Evolutionary conservation across 1,139 yeast species (phyloP).

Genomic region (Kodamaea sp.): DNA sequence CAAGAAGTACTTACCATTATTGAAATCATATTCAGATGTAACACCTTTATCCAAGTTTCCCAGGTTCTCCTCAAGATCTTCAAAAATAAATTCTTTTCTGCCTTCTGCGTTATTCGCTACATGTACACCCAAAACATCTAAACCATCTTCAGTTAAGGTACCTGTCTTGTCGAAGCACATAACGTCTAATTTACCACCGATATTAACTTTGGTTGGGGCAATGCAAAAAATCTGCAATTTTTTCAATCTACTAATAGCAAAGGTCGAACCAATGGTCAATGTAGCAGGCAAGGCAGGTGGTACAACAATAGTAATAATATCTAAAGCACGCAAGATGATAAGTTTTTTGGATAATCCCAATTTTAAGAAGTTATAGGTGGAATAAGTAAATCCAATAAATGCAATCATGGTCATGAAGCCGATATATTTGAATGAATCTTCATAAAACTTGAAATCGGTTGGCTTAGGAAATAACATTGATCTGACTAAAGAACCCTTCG

Average conservation of each 20-base stretch:
- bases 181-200: conserved; percentile 89
- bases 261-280: conserved; percentile 90
- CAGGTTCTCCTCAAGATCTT: conserved; percentile 28
- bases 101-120: conserved; percentile 51
- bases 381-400: conserved; percentile 72
- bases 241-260: conserved; percentile 77
- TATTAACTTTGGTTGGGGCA: conserved; percentile 88
- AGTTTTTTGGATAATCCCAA: conserved; percentile 65
- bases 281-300: conserved; percentile 99
- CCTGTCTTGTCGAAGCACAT: conserved; percentile 97
- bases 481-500: conserved; percentile 91
- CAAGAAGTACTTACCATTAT: conserved; percentile 35
- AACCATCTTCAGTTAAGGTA: conserved; percentile 93
- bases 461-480: conserved; percentile 98
- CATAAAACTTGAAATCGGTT: conserved; percentile 85
- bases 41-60: background rate
- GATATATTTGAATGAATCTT: conserved; percentile 91
- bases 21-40: conserved; percentile 19
- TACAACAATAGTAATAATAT: conserved; percentile 90
- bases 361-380: conserved; percentile 77
- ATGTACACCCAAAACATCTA: conserved; percentile 88
- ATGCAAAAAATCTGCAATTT: conserved; percentile 71
- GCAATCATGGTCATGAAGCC: conserved; percentile 94
- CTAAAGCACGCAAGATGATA: conserved; percentile 85
- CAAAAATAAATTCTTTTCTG: conserved; percentile 50